phyloP scores from a whole-genome alignment of 73 alveolate species.

The Paramecium sonneborni region DNA sequence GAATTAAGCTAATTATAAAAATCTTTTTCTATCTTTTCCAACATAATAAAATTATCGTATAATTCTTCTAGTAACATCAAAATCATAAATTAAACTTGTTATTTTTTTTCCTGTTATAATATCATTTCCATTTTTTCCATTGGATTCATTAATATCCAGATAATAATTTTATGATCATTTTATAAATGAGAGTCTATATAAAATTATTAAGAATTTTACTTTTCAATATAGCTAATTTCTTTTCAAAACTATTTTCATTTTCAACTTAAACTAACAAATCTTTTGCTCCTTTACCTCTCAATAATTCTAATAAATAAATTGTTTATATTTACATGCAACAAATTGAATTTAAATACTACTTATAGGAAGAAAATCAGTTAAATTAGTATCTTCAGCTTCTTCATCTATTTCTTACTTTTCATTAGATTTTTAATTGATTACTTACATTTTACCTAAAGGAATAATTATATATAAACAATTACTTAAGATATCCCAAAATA shows the following conservation, averaged over 20 bases:
- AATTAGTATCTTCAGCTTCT: background rate
- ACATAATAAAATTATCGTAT: constrained; percentile 26
- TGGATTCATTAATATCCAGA: constrained; percentile 29
- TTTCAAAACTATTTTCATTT: background rate
- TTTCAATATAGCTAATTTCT: constrained; percentile 17
- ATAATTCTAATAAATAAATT: background rate
- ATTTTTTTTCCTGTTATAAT: background rate
- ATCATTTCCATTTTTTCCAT: constrained; percentile 35
- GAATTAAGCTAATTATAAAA: background rate
- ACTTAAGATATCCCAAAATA: constrained; percentile 7
- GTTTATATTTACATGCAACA: background rate
- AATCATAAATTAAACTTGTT: constrained; percentile 19
- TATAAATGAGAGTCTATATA: background rate
- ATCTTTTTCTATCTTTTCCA: constrained; percentile 32
- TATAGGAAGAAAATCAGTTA: background rate
- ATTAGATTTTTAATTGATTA: background rate
- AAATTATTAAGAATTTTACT: background rate
- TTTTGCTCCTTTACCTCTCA: background rate
- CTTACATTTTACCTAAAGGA: background rate
- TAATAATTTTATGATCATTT: constrained; percentile 21
- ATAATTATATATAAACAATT: background rate
- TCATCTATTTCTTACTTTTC: background rate
- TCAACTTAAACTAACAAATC: background rate
- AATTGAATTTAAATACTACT: background rate
- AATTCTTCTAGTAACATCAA: constrained; percentile 24